Base-by-base conservation (phyloP, 352 stramenopile genomes). In the Phytophthora foliorum region DNA sequence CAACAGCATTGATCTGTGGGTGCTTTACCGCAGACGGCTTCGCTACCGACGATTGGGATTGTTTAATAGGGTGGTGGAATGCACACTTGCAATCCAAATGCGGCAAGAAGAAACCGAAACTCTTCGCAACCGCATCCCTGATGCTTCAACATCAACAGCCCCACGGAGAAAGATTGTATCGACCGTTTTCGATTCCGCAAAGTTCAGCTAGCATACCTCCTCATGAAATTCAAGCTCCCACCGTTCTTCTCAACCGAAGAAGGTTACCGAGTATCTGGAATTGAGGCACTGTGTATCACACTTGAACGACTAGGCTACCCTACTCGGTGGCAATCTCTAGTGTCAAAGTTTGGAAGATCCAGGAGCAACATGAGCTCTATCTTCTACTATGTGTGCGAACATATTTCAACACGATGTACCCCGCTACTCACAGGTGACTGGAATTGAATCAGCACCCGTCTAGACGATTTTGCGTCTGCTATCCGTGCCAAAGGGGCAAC, bases 181-280 rank as follows among this genome's bases (percentile, higher is more conserved):
- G 42, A 62, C 19, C 54, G 54, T 10, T 62, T 62, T 53, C 54
- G 41, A 29, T 62, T 62, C 29, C 54, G 29, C 17, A 45, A 62
- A 6, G 11, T 19, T 14, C 54, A 62, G 31, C 10, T 53, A n/a
- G 8, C 11, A 10, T 62, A 53, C 19, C 10, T 62, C 1, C 41
- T 62, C 14, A 53, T 51, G 53, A 39, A 50, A n/a, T 51, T 60
- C 7, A 17, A 13, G 19, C 39, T 60, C 6, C 22, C 38, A 9
- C 17, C 41, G 21, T 42, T 62, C 1, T 51, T 62, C 36, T 53
- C 19, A 7, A 53, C 27, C 8, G 41, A 62, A 53, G 27, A 62
- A 53, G 27, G 39, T 16, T 53, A 62, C 24, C 41, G 41, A 53
- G 42, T 53, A 19, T 62, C 39, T 45, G 54, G 27, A n/a, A 62